Conservation (phyloP, 2,329 filamentous ascomycete genomes). For the Sporothrix globosa region DNA sequence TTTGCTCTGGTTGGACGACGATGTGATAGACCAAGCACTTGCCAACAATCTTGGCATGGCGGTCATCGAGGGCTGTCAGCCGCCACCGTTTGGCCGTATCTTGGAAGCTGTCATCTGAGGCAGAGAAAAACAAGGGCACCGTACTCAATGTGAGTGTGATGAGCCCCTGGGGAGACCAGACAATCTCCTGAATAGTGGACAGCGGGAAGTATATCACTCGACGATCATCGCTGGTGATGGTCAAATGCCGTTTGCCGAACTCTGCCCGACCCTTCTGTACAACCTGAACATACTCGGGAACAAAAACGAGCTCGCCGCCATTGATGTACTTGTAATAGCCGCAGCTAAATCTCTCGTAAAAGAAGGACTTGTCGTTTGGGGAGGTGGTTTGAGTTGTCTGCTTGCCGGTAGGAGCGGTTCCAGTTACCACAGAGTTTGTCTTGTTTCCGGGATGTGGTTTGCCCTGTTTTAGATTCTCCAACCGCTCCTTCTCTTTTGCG, state of each 20-base stretch:
- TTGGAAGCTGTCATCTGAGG: constrained; percentile 28
- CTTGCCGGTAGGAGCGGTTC: not conserved
- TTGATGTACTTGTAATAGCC: constrained; percentile 53
- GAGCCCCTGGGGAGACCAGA: constrained; percentile 45
- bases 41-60: constrained; percentile 45
- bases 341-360: constrained; percentile 39
- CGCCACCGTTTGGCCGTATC: constrained; percentile 35
- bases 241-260: constrained; percentile 51
- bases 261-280: constrained; percentile 41
- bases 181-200: constrained; percentile 52
- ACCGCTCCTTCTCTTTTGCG: constrained; percentile 34
- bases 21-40: constrained; percentile 54
- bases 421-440: not conserved
- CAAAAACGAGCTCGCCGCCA: constrained; percentile 46
- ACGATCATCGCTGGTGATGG: constrained; percentile 44
- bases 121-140: constrained; percentile 52
- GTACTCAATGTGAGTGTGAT: constrained; percentile 55
- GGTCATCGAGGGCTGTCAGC: constrained; percentile 39
- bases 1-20: constrained; percentile 38
- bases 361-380: constrained; percentile 29
- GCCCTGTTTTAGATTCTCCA: constrained; percentile 24
- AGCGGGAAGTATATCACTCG: constrained; percentile 55
- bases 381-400: not conserved
- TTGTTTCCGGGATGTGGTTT: not conserved
- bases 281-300: constrained; percentile 46